phyloP scores from a whole-genome alignment of 768 basidiomycete species.

The Gelatoporia subvermispora region DNA sequence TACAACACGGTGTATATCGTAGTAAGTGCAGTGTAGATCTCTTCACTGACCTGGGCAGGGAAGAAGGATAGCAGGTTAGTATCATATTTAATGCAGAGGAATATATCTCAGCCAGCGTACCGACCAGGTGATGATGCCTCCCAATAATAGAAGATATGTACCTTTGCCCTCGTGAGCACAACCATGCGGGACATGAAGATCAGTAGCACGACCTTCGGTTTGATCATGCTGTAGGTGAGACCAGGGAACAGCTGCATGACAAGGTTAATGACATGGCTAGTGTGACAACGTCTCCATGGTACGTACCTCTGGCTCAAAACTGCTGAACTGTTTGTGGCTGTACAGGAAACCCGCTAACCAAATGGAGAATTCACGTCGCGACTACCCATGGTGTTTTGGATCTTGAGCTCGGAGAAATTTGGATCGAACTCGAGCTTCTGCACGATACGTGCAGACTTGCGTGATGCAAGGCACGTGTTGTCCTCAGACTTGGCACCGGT shows the following conservation, averaged over 20 bases:
- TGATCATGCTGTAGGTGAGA: slow-evolving; percentile 98
- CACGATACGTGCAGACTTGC: slow-evolving; percentile 98
- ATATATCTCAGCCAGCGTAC: neutral
- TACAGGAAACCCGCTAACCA: slow-evolving; percentile 95
- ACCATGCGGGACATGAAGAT: slow-evolving; percentile 99
- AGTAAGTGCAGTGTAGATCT: slow-evolving; percentile 99
- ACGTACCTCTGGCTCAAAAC: slow-evolving; percentile 93
- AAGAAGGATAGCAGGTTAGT: slow-evolving; percentile 14
- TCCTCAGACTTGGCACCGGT: slow-evolving; percentile 99
- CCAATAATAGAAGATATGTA: slow-evolving; percentile 31
- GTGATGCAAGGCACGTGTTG: slow-evolving; percentile 91
- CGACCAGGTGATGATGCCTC: neutral
- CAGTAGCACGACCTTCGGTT: slow-evolving; percentile 96
- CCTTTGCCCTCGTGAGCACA: slow-evolving; percentile 98
- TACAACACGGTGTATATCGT: slow-evolving; percentile 97
- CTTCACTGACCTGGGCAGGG: slow-evolving; percentile 83
- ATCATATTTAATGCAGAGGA: neutral
- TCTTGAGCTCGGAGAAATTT: slow-evolving; percentile 99
- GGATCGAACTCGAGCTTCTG: slow-evolving; percentile 99
- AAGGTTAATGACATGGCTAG: neutral
- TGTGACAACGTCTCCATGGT: neutral
- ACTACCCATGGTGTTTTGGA: slow-evolving; percentile 97
- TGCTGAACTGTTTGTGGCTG: slow-evolving; percentile 96
- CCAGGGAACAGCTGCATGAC: slow-evolving; percentile 86
- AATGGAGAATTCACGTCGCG: slow-evolving; percentile 99